Evolutionary conservation across 148 eudicot genomes (phyloP), one percentile per base, ranked within the genome.

Genomic region (Limonium bicolor): DNA sequence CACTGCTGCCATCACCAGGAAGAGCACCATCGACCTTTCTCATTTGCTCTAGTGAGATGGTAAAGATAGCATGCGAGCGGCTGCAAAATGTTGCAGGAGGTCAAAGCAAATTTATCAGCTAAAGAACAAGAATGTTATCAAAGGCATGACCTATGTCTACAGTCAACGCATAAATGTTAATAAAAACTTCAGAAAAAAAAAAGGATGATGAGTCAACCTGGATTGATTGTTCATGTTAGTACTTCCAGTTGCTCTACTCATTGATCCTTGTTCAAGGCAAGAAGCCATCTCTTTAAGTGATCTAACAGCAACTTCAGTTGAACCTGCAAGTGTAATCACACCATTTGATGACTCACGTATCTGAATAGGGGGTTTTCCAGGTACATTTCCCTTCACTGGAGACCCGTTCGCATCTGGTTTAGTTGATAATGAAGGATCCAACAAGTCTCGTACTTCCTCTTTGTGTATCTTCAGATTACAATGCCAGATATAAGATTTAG

Each of bases 21-120:
- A 20, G 32, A 20, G 41, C 55, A 29, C 68, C 53, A 67, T 71
- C 70, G 41, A 72, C 48, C 69, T 74, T 80, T 32, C 66, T 85
- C 84, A 85, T 84, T 70, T 90, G 99, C 70, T 90, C 99, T 53
- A 90, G 46, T 14, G 99, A 75, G 36, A 90, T 85, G 46, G 99
- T 90, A 76, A 90, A 90, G 63, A 90, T 85, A 42, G 99, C 99
- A 78, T 90, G 99, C 9, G 99, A 90, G 24, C 99, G 99, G 50
- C 99, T 90, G 71, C 57, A 66, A 31, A 47, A 42, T 49, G 29
- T 16, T 28, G 27, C 16, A 54, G 6, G 30, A 17, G 30, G 36
- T 24, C 16, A 28, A 34, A 35, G 48, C 8, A 18, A n/a, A 29
- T 46, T 30, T 13, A n/a, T n/a, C n/a, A n/a, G n/a, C n/a, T n/a